Evolutionary conservation across 2,329 filamentous ascomycete genomes (phyloP), one percentile per base, ranked within the genome.

Genomic region (Paecilomyces formosus): DNA sequence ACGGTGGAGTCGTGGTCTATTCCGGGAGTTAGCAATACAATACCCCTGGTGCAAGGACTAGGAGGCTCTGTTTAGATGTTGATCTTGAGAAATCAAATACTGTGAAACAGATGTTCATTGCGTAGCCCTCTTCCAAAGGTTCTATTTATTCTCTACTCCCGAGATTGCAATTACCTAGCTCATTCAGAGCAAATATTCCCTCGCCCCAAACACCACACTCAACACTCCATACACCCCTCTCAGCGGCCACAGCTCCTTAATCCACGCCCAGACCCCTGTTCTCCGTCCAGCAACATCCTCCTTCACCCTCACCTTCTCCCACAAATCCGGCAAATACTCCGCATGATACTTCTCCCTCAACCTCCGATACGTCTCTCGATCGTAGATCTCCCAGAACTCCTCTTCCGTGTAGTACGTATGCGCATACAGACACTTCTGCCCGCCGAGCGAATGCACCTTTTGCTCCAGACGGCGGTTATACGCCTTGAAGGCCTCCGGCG

Each of bases 351-450:
- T 78, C 30, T 63, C 62, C 7, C 76, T 65, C 62, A 78, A 56
- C 6, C 55, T 62, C 39, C 75, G 72, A 50, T 78, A 77, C 64
- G 64, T 65, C 1, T 66, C 60, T 49, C 68, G 69, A 56, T 78
- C 71, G 60, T 77, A 78, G 53, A 75, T 73, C 5, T 62, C 56
- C 76, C 76, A 79, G 62, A 79, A 78, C 58, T 78, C 76, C 3
- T 74, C 67, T 60, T 88, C 82, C n/a, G 82, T 81, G 72, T 94
- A 94, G 76, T 92, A 95, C 0, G 89, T 88, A 67, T 93, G 88
- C 2, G 90, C 90, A 72, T 96, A 95, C 12, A 95, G 78, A 88
- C 90, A 94, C 77, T 95, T 95, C 78, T 88, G 84, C 2, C 90
- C 91, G 53, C 86, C 86, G 0, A 94, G 81, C 63, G 85, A 80